Percentiles rank a stretch among this genome's conserved stretches.
These are phyloP conservation scores for Sanghuangporus weigelae DNA, from an alignment of 1,284 basidiomycete species.

Conservation along the genomic window DNA sequence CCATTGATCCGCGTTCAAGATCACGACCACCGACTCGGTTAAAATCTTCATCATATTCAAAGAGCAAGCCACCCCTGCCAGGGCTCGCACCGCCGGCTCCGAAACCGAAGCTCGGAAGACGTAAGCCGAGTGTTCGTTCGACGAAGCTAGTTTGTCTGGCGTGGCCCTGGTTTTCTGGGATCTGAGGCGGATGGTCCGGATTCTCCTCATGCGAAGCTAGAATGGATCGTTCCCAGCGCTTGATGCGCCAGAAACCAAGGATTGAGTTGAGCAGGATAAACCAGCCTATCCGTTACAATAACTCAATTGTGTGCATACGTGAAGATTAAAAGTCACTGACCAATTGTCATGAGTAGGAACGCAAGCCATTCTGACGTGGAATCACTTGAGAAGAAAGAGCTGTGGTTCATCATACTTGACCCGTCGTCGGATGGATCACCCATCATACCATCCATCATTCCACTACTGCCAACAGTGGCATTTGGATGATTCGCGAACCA, in stretches of 20 bases:
- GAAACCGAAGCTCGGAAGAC: slow-evolving; percentile 36
- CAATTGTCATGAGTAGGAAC: slow-evolving; percentile 90
- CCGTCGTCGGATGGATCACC: background rate
- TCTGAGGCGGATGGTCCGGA: slow-evolving; percentile 20
- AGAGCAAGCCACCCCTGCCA: background rate
- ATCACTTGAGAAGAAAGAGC: slow-evolving; percentile 29
- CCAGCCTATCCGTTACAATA: slow-evolving; percentile 56
- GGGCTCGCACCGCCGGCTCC: slow-evolving; percentile 48
- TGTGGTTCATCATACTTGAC: slow-evolving; percentile 3
- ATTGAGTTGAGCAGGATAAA: slow-evolving; percentile 85
- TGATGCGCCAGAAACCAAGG: slow-evolving; percentile 89
- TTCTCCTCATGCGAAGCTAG: slow-evolving; percentile 41
- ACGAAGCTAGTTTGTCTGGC: slow-evolving; percentile 26
- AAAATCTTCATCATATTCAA: slow-evolving; percentile 12
- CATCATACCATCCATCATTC: background rate
- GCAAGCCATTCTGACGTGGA: slow-evolving; percentile 83
- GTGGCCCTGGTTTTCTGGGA: slow-evolving; percentile 21
- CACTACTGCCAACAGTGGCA: slow-evolving; percentile 19
- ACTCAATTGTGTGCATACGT: background rate
- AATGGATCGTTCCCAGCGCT: slow-evolving; percentile 78
- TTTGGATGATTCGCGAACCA: slow-evolving; percentile 34
- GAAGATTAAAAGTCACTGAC: slow-evolving; percentile 32
- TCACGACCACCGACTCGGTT: slow-evolving; percentile 1
- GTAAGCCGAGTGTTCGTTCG: slow-evolving; percentile 42
- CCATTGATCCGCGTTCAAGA: slow-evolving; percentile 10